Base-by-base conservation (phyloP, 352 stramenopile species). In the Globisporangium okanoganense region DNA sequence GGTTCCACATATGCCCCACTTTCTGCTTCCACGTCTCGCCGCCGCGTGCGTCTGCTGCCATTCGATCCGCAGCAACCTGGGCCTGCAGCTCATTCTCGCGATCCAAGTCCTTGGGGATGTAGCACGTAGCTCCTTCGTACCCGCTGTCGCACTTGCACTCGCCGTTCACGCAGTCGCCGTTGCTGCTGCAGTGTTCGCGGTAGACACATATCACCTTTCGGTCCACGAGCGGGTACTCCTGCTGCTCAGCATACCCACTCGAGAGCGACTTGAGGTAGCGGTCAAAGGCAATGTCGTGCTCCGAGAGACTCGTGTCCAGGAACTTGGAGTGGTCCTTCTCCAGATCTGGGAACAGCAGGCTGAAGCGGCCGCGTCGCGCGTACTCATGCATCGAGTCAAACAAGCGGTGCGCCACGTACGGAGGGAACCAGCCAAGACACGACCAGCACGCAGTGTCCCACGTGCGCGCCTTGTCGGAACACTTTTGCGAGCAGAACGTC, bases 111-210 rank as follows among this genome's bases (percentile, higher is more conserved):
- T 84, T 85, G 5, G 82, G 85, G 13, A 94, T 77, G 64, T 95
- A 94, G 69, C 87, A 96, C 43, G 80, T 91, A 9, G 75, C 61
- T 12, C 87, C 87, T 72, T 92, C 84, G 51, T 88, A 96, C 27
- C 69, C 75, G 14, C 51, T 63, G 56, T 94, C 84, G 50, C 87
- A 96, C 7, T 68, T 66, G 64, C 87, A 96, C 61, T 71, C 58
- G 31, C 82, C 83, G 58, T 95, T 94, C 33, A 94, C 70, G 58
- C 87, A 96, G 66, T 93, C 80, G 43, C 87, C 87, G 48, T 92
- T 72, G 48, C 74, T 66, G 60, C 76, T 95, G 69, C 87, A 96
- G 63, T 95, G 80, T 35, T 92, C 84, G 18, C 85, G 82, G 66
- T 92, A 88, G 13, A 90, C 70, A 52, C 85, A 95, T 45, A 77